These are phyloP conservation scores for Skeletonema menzelii DNA, from an alignment of 108 stramenopile genomes.

Conservation along the genomic window DNA sequence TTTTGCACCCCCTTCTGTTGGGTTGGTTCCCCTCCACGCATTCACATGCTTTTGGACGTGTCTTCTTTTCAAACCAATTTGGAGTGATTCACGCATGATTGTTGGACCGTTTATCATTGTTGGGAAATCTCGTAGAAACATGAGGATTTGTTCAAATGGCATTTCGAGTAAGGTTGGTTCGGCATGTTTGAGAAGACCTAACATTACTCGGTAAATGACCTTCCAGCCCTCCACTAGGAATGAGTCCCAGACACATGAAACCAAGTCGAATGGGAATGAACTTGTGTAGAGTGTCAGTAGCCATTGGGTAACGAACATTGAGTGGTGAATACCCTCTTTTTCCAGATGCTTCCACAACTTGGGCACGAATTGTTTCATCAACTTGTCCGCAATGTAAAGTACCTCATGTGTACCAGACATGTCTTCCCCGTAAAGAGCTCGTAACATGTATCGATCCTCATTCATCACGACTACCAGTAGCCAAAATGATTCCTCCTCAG, in stretches of 20 bases:
- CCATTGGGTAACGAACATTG: constrained; percentile 99
- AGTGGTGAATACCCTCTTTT: constrained; percentile 81
- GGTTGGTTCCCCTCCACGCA: background rate
- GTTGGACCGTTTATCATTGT: constrained; percentile 58
- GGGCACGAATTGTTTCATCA: constrained; percentile 83
- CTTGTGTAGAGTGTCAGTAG: constrained; percentile 94
- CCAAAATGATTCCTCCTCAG: constrained; percentile 89
- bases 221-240: constrained; percentile 94
- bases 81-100: constrained; percentile 66
- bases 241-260: constrained; percentile 91
- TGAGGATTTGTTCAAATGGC: constrained; percentile 78
- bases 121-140: constrained; percentile 79
- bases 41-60: constrained; percentile 69
- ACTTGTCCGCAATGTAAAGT: constrained; percentile 87
- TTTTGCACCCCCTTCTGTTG: background rate
- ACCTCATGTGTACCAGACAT: constrained; percentile 82
- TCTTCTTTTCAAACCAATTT: constrained; percentile 68
- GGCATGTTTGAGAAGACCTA: constrained; percentile 80
- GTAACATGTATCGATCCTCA: constrained; percentile 68
- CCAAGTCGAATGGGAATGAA: constrained; percentile 94
- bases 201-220: constrained; percentile 92
- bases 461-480: constrained; percentile 82
- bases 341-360: constrained; percentile 80
- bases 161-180: constrained; percentile 56
- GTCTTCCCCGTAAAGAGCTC: constrained; percentile 76